A percentile compares a stretch with the other conserved stretches of the same genome.
phyloP scores from a whole-genome alignment of 177 flowering plant species.

The Tripterygium wilfordii region DNA sequence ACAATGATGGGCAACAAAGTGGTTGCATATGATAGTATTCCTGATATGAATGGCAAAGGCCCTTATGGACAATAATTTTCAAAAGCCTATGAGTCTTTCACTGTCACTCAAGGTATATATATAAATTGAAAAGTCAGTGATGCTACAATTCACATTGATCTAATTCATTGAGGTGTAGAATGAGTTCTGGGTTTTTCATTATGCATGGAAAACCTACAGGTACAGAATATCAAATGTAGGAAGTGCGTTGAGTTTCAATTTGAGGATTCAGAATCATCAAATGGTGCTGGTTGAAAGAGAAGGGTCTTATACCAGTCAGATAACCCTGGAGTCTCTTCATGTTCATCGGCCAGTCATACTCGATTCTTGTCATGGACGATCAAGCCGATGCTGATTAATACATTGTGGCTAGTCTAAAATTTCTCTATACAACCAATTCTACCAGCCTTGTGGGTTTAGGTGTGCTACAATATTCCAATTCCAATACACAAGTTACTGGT shows the following conservation, averaged over 20 bases:
- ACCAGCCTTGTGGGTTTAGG: constrained; percentile 22
- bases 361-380: constrained; percentile 55
- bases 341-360: constrained; percentile 70
- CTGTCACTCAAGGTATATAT: constrained; percentile 33
- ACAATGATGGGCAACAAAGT: constrained; percentile 2
- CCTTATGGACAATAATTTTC: constrained; percentile 14
- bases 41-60: constrained; percentile 42
- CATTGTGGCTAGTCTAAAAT: constrained; percentile 50
- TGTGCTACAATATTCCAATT: constrained; percentile 38
- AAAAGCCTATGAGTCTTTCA: constrained; percentile 20
- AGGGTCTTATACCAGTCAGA: constrained; percentile 61
- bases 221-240: constrained; percentile 65
- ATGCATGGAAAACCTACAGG: constrained; percentile 50
- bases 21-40: constrained; percentile 1
- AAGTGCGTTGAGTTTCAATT: constrained; percentile 35
- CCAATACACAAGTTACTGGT: constrained; percentile 15
- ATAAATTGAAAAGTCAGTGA: no score
- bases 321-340: constrained; percentile 45
- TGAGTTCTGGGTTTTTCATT: no score
- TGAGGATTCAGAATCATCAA: constrained; percentile 51
- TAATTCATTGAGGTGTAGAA: no score
- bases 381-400: constrained; percentile 40
- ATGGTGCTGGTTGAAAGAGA: constrained; percentile 70
- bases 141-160: no score
- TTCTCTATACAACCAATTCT: constrained; percentile 7